Percentiles rank a stretch among this genome's conserved stretches.
phyloP scores from a whole-genome alignment of 805 yeast genomes.

The Nakazawaea wyomingensis region DNA sequence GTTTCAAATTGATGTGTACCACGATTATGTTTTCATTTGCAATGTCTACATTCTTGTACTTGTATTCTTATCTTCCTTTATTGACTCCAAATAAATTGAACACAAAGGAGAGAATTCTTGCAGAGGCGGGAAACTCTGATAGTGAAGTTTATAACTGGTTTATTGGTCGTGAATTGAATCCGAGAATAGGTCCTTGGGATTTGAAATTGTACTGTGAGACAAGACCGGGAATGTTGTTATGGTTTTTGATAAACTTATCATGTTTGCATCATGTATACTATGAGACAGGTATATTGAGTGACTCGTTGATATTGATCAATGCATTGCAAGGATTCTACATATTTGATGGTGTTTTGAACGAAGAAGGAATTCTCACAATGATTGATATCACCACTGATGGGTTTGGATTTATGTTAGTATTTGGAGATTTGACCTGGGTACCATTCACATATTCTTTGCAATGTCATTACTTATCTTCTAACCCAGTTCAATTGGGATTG shows the following conservation, averaged over 20 bases:
- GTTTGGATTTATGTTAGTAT: conserved; percentile 91
- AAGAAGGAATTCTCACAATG: conserved; percentile 86
- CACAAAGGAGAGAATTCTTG: conserved; percentile 65
- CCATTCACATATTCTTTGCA: conserved; percentile 91
- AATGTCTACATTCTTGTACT: conserved; percentile 61
- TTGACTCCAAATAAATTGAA: conserved; percentile 43
- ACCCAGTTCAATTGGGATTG: conserved; percentile 50
- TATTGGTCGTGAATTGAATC: conserved; percentile 94
- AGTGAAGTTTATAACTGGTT: conserved; percentile 84
- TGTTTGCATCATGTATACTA: conserved; percentile 79
- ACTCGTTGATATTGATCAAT: conserved; percentile 67
- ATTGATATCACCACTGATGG: conserved; percentile 97
- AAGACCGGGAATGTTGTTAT: conserved; percentile 88
- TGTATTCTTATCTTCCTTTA: conserved; percentile 61
- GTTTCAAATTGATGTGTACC: conserved; percentile 57
- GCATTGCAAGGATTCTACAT: conserved; percentile 75
- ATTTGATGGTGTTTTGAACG: conserved; percentile 88
- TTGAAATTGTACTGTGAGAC: conserved; percentile 89
- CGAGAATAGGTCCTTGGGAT: conserved; percentile 80
- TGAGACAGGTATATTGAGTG: conserved; percentile 51
- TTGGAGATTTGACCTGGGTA: conserved; percentile 89
- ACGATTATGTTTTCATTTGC: conserved; percentile 59
- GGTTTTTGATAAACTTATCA: conserved; percentile 75
- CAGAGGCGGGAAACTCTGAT: conserved; percentile 83
- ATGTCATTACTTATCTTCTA: conserved; percentile 70